A percentile compares a stretch with the other conserved stretches of the same genome.
Conservation (phyloP, 1,139 yeast genomes). For the Zygosaccharomyces sapae region DNA sequence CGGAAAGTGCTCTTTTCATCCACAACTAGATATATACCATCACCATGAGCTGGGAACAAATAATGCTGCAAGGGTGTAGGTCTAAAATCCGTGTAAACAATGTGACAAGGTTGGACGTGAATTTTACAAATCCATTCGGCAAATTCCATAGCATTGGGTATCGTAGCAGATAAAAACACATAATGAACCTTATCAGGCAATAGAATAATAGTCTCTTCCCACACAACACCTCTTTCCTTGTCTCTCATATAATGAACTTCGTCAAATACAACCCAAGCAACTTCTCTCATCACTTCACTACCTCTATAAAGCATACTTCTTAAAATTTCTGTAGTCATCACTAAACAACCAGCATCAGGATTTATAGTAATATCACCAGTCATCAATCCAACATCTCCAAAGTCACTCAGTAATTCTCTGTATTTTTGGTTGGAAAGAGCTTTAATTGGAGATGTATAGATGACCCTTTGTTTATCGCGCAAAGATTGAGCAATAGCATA, state of each 20-base stretch:
- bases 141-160: slow-evolving; percentile 97
- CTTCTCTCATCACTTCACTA: slow-evolving; percentile 92
- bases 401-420: slow-evolving; percentile 85
- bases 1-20: slow-evolving; percentile 95
- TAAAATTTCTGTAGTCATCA: slow-evolving; percentile 96
- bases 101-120: slow-evolving; percentile 95
- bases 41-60: slow-evolving; percentile 94
- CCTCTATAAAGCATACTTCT: slow-evolving; percentile 92
- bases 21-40: slow-evolving; percentile 94
- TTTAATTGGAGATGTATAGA: slow-evolving; percentile 95
- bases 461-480: slow-evolving; percentile 86
- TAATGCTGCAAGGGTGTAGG: slow-evolving; percentile 98
- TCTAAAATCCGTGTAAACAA: slow-evolving; percentile 96
- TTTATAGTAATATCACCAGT: slow-evolving; percentile 98
- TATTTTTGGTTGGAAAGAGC: slow-evolving; percentile 95
- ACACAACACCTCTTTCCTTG: slow-evolving; percentile 94
- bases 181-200: slow-evolving; percentile 91
- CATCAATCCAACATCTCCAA: slow-evolving; percentile 94
- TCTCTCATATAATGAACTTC: slow-evolving; percentile 97
- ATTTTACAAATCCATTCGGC: slow-evolving; percentile 98
- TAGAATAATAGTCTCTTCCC: slow-evolving; percentile 97
- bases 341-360: slow-evolving; percentile 94
- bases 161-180: slow-evolving; percentile 89
- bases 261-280: slow-evolving; percentile 93
- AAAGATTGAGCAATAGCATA: slow-evolving; percentile 95